phyloP scores from a whole-genome alignment of 441 rosid genomes.

The Geranium incanum region DNA sequence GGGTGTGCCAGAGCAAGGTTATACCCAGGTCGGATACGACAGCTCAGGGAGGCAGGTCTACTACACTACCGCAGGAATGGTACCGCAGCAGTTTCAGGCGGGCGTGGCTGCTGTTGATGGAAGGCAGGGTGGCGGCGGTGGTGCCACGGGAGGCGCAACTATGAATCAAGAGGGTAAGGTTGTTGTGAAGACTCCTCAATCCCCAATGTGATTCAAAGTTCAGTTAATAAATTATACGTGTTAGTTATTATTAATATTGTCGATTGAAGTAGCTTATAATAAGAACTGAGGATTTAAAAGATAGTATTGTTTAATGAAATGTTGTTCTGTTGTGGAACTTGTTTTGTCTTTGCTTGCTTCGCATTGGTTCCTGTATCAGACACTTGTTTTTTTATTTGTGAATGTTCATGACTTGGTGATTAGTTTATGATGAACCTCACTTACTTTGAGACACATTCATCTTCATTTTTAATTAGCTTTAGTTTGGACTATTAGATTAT shows the following conservation, averaged over 20 bases:
- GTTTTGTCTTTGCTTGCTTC: not conserved
- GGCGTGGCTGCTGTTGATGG: constrained; percentile 18
- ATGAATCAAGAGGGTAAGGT: constrained; percentile 44
- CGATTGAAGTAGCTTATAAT: not conserved
- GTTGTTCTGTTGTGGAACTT: not conserved
- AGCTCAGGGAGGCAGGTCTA: constrained; percentile 49
- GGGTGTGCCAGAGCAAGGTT: constrained; percentile 27
- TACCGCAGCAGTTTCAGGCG: constrained; percentile 25
- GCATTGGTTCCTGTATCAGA: not conserved
- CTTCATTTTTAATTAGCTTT: not conserved
- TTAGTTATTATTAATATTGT: not conserved
- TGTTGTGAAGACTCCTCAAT: constrained; percentile 28
- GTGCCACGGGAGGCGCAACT: not conserved
- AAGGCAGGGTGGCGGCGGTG: constrained; percentile 24
- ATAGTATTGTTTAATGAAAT: not conserved
- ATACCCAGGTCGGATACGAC: constrained; percentile 39
- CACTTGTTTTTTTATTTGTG: not conserved
- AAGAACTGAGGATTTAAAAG: not conserved
- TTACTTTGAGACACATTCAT: not conserved
- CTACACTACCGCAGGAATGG: constrained; percentile 26
- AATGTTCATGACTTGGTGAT: not conserved
- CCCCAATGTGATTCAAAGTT: constrained; percentile 26
- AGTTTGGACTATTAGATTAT: not conserved
- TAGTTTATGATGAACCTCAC: not conserved
- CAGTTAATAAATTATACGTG: not conserved